Percentiles rank a stretch among this genome's conserved stretches.
Evolutionary conservation across 306 rosid species (phyloP).

Genomic region (Phaseolus lunatus): DNA sequence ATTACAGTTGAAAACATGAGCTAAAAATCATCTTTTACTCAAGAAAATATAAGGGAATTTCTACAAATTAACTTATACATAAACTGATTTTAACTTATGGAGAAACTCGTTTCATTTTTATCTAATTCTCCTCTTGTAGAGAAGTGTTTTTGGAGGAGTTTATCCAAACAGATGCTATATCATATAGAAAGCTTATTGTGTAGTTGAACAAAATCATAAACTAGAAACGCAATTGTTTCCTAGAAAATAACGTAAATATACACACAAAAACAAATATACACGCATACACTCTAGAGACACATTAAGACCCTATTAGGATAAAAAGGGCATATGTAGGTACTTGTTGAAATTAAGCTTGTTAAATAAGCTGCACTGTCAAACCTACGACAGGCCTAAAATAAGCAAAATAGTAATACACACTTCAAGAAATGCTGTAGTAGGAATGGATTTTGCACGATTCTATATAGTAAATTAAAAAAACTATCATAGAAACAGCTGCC

Average conservation of each 20-base stretch:
- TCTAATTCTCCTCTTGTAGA: too few species aligned
- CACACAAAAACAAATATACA: conserved; percentile 26
- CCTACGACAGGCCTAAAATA: not conserved
- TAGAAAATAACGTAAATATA: conserved; percentile 10
- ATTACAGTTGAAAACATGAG: too few species aligned
- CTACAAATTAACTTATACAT: too few species aligned
- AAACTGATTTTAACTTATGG: too few species aligned
- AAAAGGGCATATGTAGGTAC: not conserved
- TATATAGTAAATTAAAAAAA: not conserved
- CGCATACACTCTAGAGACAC: not conserved
- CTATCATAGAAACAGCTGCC: not conserved
- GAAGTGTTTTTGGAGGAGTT: too few species aligned
- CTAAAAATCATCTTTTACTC: too few species aligned
- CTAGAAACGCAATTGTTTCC: conserved; percentile 11
- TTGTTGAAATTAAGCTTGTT: conserved; percentile 15
- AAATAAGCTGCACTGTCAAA: not conserved
- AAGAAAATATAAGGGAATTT: too few species aligned
- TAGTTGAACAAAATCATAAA: conserved; percentile 37
- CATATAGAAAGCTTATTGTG: conserved; percentile 19
- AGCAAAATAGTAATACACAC: not conserved
- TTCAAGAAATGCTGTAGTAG: conserved; percentile 30
- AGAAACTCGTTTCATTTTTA: too few species aligned
- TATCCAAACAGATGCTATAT: not conserved
- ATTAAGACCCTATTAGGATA: conserved; percentile 11
- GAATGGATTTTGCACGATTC: not conserved